Conservation (phyloP, 352 stramenopile genomes). For the Globisporangium cylindrosporum region DNA sequence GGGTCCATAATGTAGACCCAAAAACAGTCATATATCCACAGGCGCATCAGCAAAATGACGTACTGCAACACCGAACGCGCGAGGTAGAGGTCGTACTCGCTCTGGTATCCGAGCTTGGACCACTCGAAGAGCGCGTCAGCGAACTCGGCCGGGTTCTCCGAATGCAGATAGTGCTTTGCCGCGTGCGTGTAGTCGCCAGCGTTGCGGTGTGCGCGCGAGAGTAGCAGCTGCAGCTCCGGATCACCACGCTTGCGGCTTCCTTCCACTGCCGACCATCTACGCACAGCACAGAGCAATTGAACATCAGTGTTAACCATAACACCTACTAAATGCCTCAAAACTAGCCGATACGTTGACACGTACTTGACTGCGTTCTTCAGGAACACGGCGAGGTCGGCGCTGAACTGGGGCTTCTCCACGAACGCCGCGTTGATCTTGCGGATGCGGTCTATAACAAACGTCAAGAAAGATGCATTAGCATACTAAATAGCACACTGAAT, state of each 20-base stretch:
- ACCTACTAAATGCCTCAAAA: neutral
- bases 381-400: conserved; percentile 58
- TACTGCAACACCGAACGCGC: conserved; percentile 78
- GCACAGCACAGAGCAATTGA: neutral
- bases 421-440: conserved; percentile 66
- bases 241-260: conserved; percentile 74
- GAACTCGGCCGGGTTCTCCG: conserved; percentile 69
- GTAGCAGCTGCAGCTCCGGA: conserved; percentile 68
- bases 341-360: conserved; percentile 9
- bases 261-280: conserved; percentile 63
- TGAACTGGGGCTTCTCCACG: conserved; percentile 61
- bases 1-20: neutral
- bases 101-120: conserved; percentile 71
- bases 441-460: conserved; percentile 31
- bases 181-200: conserved; percentile 63
- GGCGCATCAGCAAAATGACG: conserved; percentile 16
- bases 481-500: neutral
- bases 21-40: neutral
- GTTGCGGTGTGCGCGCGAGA: conserved; percentile 48
- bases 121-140: conserved; percentile 71
- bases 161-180: conserved; percentile 78
- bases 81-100: conserved; percentile 80
- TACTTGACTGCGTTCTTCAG: conserved; percentile 84
- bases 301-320: neutral
- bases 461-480: neutral